Percentiles rank a stretch among this genome's conserved stretches.
Evolutionary conservation across 2,329 filamentous ascomycete genomes (phyloP).

Genomic region (Capronia americana): DNA sequence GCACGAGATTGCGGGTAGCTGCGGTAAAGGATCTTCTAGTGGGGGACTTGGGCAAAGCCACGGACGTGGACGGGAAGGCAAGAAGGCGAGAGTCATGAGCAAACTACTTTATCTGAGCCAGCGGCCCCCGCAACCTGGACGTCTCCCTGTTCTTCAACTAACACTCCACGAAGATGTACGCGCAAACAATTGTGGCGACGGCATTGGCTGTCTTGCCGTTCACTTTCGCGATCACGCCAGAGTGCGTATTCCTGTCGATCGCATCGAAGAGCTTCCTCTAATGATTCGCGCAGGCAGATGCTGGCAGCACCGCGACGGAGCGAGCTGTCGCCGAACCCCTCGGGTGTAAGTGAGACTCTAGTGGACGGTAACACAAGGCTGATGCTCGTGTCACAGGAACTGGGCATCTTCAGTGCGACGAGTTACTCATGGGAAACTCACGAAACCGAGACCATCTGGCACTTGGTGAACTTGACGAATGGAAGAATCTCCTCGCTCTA

Average conservation of each 20-base stretch:
- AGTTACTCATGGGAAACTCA: slow-evolving; percentile 83
- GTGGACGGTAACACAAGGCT: slow-evolving; percentile 7
- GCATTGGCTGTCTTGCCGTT: slow-evolving; percentile 38
- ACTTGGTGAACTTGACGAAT: slow-evolving; percentile 73
- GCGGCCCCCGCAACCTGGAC: not conserved
- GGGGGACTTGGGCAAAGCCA: not conserved
- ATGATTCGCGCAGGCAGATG: slow-evolving; percentile 42
- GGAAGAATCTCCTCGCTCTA: slow-evolving; percentile 71
- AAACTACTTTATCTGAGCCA: not conserved
- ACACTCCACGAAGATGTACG: slow-evolving; percentile 12
- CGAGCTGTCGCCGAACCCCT: slow-evolving; percentile 48
- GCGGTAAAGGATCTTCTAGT: slow-evolving; percentile 4
- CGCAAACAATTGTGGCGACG: slow-evolving; percentile 23
- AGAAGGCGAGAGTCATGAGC: not conserved
- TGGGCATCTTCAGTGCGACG: slow-evolving; percentile 64
- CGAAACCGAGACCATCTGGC: slow-evolving; percentile 66
- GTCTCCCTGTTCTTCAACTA: not conserved
- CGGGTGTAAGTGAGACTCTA: slow-evolving; percentile 44
- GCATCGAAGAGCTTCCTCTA: slow-evolving; percentile 8
- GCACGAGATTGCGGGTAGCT: slow-evolving; percentile 4
- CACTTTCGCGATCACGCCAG: slow-evolving; percentile 40
- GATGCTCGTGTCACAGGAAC: slow-evolving; percentile 42
- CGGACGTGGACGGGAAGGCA: not conserved
- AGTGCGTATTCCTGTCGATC: slow-evolving; percentile 27
- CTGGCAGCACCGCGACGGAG: slow-evolving; percentile 48